These are phyloP conservation scores for Phytophthora pinifolia DNA, from an alignment of 352 stramenopile species.

Conservation along the genomic window DNA sequence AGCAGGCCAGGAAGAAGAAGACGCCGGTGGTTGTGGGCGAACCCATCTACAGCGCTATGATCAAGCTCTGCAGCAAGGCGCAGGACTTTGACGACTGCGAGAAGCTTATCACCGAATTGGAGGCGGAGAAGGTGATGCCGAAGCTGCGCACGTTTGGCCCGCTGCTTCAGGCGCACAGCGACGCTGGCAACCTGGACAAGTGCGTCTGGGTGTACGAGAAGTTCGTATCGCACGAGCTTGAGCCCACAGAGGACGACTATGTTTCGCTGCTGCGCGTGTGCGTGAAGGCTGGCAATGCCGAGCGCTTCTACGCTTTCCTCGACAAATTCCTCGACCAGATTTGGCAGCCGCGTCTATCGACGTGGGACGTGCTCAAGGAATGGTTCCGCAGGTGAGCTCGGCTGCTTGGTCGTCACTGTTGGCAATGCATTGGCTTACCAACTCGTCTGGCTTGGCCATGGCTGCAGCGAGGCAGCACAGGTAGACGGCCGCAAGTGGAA, in stretches of 20 bases:
- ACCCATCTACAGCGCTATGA: slow-evolving; percentile 69
- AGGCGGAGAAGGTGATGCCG: slow-evolving; percentile 42
- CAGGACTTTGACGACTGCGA: slow-evolving; percentile 56
- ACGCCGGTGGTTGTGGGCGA: slow-evolving; percentile 40
- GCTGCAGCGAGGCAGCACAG: slow-evolving; percentile 53
- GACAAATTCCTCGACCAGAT: slow-evolving; percentile 64
- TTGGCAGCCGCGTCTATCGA: slow-evolving; percentile 39
- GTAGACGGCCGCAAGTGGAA: slow-evolving; percentile 63
- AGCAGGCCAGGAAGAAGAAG: slow-evolving; percentile 21
- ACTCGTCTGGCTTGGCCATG: slow-evolving; percentile 13
- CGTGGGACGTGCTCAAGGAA: slow-evolving; percentile 65
- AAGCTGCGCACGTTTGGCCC: slow-evolving; percentile 78
- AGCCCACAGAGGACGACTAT: slow-evolving; percentile 67
- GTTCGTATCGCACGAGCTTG: slow-evolving; percentile 43
- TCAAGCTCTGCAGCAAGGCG: slow-evolving; percentile 72
- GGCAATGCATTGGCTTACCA: slow-evolving; percentile 3
- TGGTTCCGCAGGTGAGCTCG: slow-evolving; percentile 67
- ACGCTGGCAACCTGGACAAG: slow-evolving; percentile 53
- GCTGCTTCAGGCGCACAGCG: slow-evolving; percentile 61
- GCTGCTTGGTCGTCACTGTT: slow-evolving; percentile 2
- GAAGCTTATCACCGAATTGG: slow-evolving; percentile 52
- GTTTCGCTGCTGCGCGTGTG: slow-evolving; percentile 58
- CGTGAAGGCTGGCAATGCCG: slow-evolving; percentile 31
- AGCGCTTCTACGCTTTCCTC: slow-evolving; percentile 61
- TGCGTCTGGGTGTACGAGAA: slow-evolving; percentile 57